phyloP scores from a whole-genome alignment of 257 asterid genomes.

The Avicennia marina region DNA sequence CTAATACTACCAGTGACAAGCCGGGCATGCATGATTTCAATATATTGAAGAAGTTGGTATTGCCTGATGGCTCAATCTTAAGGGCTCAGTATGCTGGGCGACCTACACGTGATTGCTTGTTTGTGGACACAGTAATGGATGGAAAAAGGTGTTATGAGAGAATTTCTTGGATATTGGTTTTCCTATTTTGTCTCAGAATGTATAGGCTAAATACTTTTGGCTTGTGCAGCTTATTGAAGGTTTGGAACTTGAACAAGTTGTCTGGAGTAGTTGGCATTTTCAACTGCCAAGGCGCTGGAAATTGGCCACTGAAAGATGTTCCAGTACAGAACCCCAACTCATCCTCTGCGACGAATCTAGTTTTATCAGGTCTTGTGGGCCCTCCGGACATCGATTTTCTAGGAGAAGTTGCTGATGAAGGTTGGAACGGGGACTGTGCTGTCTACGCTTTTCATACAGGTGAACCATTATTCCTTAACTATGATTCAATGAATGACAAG shows the following conservation, averaged over 20 bases:
- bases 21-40: conserved; percentile 57
- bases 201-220: no score
- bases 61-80: conserved; percentile 63
- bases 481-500: no score
- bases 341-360: not conserved
- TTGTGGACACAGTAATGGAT: conserved; percentile 57
- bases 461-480: not conserved
- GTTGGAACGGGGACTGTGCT: conserved; percentile 43
- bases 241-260: conserved; percentile 65
- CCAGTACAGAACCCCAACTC: conserved; percentile 1
- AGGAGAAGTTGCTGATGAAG: conserved; percentile 44
- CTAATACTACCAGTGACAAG: conserved; percentile 29
- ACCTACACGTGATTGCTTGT: conserved; percentile 59
- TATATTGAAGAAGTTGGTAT: conserved; percentile 50
- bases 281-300: conserved; percentile 78
- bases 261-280: conserved; percentile 58
- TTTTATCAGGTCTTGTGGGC: conserved; percentile 32
- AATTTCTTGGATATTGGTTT: not conserved
- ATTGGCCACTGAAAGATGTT: conserved; percentile 46
- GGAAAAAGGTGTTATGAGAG: conserved; percentile 49
- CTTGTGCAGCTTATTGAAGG: conserved; percentile 71
- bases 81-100: conserved; percentile 58
- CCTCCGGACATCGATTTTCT: conserved; percentile 51
- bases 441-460: conserved; percentile 48
- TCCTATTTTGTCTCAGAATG: no score